These are phyloP conservation scores for Phaeotremella skinneri DNA, from an alignment of 768 basidiomycete genomes.

Conservation along the genomic window DNA sequence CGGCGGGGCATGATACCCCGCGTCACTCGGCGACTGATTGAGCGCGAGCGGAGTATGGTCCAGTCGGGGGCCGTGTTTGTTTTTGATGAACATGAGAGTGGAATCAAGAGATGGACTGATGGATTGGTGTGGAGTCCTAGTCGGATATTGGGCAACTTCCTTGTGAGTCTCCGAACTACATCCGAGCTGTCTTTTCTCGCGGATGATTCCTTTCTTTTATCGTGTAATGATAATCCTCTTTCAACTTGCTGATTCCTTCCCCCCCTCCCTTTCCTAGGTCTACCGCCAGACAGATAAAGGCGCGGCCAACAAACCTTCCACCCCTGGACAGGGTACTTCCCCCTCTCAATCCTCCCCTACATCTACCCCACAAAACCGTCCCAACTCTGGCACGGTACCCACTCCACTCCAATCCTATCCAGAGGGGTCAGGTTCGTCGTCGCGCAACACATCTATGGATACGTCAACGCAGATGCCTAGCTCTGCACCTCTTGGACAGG, in stretches of 20 bases:
- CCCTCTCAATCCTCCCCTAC: slow-evolving; percentile 5
- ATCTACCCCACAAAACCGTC: slow-evolving; percentile 1
- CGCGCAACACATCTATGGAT: not conserved
- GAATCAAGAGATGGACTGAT: slow-evolving; percentile 96
- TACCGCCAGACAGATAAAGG: slow-evolving; percentile 90
- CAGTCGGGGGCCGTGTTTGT: slow-evolving; percentile 91
- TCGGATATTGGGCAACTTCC: slow-evolving; percentile 88
- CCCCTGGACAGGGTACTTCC: not conserved
- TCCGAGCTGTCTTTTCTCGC: not conserved
- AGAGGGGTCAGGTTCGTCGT: slow-evolving; percentile 49
- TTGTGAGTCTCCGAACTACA: slow-evolving; percentile 59
- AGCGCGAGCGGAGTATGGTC: slow-evolving; percentile 89
- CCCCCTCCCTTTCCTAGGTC: slow-evolving; percentile 55
- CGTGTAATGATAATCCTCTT: not conserved
- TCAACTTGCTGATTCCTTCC: slow-evolving; percentile 2
- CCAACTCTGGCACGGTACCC: not conserved
- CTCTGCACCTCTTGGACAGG: slow-evolving; percentile 22
- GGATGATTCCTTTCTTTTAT: not conserved
- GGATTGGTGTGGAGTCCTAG: slow-evolving; percentile 95
- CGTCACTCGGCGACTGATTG: slow-evolving; percentile 86
- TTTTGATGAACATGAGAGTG: slow-evolving; percentile 94
- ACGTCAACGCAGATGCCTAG: not conserved
- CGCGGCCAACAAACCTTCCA: not conserved
- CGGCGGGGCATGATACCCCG: slow-evolving; percentile 83
- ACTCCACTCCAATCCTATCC: not conserved